Conservation (phyloP, 257 asterid species). For the Linderniella brevidens region DNA sequence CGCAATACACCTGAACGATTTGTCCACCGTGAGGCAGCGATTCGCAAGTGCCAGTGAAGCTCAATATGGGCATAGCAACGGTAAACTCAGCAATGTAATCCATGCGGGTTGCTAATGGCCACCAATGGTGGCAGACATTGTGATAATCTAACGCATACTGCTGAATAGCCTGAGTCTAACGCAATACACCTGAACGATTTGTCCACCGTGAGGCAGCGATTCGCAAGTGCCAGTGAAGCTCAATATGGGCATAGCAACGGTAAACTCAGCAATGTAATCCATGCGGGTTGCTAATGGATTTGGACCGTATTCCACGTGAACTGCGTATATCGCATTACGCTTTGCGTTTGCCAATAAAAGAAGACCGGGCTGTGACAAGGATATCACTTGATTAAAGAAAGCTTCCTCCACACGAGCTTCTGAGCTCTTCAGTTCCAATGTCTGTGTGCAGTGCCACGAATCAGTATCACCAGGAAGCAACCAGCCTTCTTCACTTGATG, state of each 20-base stretch:
- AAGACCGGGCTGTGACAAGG: conserved; percentile 75
- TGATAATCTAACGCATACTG: conserved; percentile 85
- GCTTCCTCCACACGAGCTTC: conserved; percentile 54
- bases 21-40: conserved; percentile 72
- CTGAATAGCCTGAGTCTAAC: conserved; percentile 99
- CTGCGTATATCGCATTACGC: conserved; percentile 83
- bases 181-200: conserved; percentile 81
- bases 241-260: conserved; percentile 92
- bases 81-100: conserved; percentile 86
- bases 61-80: conserved; percentile 91
- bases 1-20: conserved; percentile 84
- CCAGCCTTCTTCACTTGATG: conserved; percentile 97
- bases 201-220: conserved; percentile 68
- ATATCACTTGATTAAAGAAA: conserved; percentile 91
- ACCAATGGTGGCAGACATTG: conserved; percentile 90
- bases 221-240: conserved; percentile 93
- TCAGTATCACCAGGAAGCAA: conserved; percentile 86
- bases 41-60: conserved; percentile 89
- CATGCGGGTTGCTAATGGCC: conserved; percentile 73
- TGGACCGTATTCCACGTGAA: conserved; percentile 83
- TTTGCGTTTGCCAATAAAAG: conserved; percentile 88
- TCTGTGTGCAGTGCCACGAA: conserved; percentile 85
- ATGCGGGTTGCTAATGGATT: conserved; percentile 66
- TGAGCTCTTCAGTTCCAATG: conserved; percentile 67
- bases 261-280: conserved; percentile 84